Evolutionary conservation across 1,139 yeast genomes (phyloP), one percentile per base, ranked within the genome.

Genomic region (Geotrichum restrictum): DNA sequence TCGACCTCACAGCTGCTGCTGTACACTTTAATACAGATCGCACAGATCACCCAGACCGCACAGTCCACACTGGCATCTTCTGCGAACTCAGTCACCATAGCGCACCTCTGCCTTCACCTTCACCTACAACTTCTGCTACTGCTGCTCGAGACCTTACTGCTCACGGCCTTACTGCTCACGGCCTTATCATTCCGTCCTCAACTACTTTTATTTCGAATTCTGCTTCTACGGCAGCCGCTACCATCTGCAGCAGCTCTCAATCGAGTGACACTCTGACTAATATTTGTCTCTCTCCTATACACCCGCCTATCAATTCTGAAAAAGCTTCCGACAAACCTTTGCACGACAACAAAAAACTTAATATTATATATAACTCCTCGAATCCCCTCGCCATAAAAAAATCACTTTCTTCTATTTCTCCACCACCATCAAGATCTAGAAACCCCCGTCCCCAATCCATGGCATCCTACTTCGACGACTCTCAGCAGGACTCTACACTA

Each of bases 401-500:
- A n/a, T 24, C 40, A 18, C 7, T 16, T 13, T 27, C 39, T 22
- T 16, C 14, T 22, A 13, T 44, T 40, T 18, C 32, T 33, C 11
- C 13, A 13, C 5, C 44, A 13, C n/a, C 45, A 18, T 3, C 11
- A 31, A 10, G 3, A 24, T 8, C 10, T n/a, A 13, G 11, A 3
- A 19, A 33, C 4, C 47, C 2, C 18, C 19, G 40, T 22, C 32
- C 32, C 3, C 10, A 31, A 11, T 43, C 34, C 21, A 45, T 36
- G 41, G 29, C 29, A 10, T 32, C 47, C 31, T 36, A 45, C 42
- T 36, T 27, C 29, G 48, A 45, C 24, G 48, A 45, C 33, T 14
- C 48, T 11, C 40, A 36, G 32, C 34, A 34, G 33, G 48, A 45
- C 34, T 45, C 48, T 10, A 45, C 48, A 13, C 34, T 36, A 13